Percentiles rank a stretch among this genome's conserved stretches.
Conservation (phyloP, 2,329 filamentous ascomycete species). For the Phialemonium atrogriseum region DNA sequence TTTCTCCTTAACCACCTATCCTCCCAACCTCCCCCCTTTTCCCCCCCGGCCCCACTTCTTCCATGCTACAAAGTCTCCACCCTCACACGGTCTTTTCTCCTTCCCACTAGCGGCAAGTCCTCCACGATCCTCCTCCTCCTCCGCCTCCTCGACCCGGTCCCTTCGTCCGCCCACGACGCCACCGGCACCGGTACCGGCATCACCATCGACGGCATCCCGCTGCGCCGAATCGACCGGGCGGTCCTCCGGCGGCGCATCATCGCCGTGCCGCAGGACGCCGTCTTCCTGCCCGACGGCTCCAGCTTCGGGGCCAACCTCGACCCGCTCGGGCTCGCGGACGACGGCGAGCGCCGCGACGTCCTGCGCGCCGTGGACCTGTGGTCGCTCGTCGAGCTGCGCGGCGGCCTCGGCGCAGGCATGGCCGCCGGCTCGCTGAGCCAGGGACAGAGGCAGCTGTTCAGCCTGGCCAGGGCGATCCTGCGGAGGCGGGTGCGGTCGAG, state of each 20-base stretch:
- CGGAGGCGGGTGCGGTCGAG: constrained; percentile 17
- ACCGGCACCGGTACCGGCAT: constrained; percentile 17
- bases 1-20: no score
- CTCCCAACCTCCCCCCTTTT: no score
- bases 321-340: constrained; percentile 22
- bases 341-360: constrained; percentile 23
- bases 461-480: constrained; percentile 50
- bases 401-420: constrained; percentile 28
- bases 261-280: constrained; percentile 44
- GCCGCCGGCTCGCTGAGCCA: constrained; percentile 41
- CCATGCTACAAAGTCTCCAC: constrained; percentile 12
- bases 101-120: constrained; percentile 33
- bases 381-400: constrained; percentile 20
- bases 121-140: constrained; percentile 30
- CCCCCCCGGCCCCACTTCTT: not conserved
- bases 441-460: constrained; percentile 58
- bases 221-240: constrained; percentile 28
- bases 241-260: constrained; percentile 38
- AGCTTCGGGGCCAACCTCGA: constrained; percentile 35
- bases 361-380: constrained; percentile 27
- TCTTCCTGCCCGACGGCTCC: constrained; percentile 38
- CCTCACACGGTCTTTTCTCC: constrained; percentile 24
- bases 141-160: constrained; percentile 30
- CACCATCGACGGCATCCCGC: constrained; percentile 32
- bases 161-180: constrained; percentile 5